Base-by-base conservation (phyloP, 73 alveolate species). In the Urostyla sp. region DNA sequence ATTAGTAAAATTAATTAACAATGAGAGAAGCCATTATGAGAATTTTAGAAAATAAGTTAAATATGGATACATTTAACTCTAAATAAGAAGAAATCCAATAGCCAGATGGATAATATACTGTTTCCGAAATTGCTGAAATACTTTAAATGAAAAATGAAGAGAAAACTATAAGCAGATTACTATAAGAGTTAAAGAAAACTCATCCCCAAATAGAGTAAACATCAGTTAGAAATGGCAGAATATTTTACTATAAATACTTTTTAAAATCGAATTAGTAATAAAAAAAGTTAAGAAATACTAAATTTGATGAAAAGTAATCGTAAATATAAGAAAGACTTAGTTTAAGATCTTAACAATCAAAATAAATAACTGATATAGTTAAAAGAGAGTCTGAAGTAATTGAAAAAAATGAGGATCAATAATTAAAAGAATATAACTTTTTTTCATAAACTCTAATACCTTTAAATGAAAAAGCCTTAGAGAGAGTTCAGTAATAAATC, bases 141-240 rank as follows among this genome's bases (percentile, higher is more conserved):
- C 72, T 80, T 5, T 83, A 78, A 2, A 54, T 80, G 69, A 67
- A 21, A 28, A 80, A 80, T 26, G 90, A 80, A 50, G 90, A 80
- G 30, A 80, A 80, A 48, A 53, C 79, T 26, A 40, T 80, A 45
- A 63, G 84, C 20, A 66, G 90, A 49, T 52, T 80, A 0, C 38
- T 80, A 13, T 61, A 73, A 18, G 90, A 80, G 20, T 27, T 80
- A 3, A 53, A 67, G 51, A 80, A 80, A 18, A 46, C 44, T 26
- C 79, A 80, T 32, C 34, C 45, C 23, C 20, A 37, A 16, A 80
- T 80, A 13, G 72, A 80, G 40, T 49, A 61, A 3, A 46, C 67
- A 27, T 83, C 90, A 0, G 79, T 80, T 3, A 66, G 90, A 48
- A 36, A 63, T 18, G 90, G 90, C 13, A 80, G 90, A 51, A 74